Base-by-base conservation (phyloP, 2,329 filamentous ascomycete genomes). In the Aureobasidium sp. region DNA sequence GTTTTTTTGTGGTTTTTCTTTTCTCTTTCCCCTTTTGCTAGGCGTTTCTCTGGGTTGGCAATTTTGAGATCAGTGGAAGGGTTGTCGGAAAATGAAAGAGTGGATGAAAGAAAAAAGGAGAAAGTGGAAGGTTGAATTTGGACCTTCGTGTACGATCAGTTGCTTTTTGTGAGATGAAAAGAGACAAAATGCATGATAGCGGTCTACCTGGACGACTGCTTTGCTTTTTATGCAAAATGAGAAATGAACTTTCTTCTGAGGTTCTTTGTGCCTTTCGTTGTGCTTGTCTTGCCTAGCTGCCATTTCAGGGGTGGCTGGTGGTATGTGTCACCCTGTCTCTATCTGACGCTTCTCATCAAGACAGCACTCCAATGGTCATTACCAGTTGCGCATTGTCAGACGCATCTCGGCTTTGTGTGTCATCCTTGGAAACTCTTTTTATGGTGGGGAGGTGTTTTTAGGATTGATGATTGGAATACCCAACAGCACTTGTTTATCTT, bases 1-100 rank as follows among this genome's bases (percentile, higher is more conserved):
- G 57, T 51, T 60, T 51, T 32, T 60, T 47, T 59, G 26, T 57
- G 39, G 17, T 44, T 44, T 57, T 36, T n/a, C 26, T 44, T 44
- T 57, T 36, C 27, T 36, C 20, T 32, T 37, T 47, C 47, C 26
- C 20, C 43, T 59, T 59, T 57, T 36, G 24, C 27, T 57, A 10
- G 50, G 50, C 34, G 34, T 52, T 20, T 57, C 36, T 57, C 15
- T 34, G 53, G 39, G 10, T 36, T 24, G 37, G n/a, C 41, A 26
- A 41, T 57, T 36, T 59, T 8, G 55, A 20, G 20, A 20, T 20
- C 20, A 20, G 20, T 20, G 20, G 20, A 20, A 20, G 43, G 24
- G 41, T 17, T 34, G 41, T 43, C 15, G 17, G 20, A 48, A 29
- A 27, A 29, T n/a, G 41, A 48, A 27, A 32, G 6, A 46, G 37